Evolutionary conservation across 768 basidiomycete species (phyloP), one percentile per base, ranked within the genome.

Genomic region (Boletus huronensis): DNA sequence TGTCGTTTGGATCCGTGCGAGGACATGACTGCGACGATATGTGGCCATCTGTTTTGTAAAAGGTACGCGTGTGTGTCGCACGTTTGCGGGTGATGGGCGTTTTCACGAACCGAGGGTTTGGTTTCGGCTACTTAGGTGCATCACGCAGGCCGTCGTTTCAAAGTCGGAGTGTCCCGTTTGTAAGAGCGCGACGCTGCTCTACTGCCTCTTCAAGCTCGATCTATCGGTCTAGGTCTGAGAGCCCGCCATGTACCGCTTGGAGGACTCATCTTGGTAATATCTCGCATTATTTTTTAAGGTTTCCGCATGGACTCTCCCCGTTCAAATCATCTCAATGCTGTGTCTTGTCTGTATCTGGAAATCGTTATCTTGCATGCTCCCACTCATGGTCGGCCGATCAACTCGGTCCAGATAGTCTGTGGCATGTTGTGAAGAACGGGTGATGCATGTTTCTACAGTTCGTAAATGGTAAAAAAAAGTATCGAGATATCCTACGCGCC

Each of bases 11-110:
- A 83, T 49, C 74, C 76, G 1, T 81, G 80, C 49, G 74, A 77
- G 34, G 76, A 82, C 54, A 75, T 78, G 42, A 83, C 80, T 3
- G 82, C 78, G 21, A 83, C 80, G 5, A 79, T 82, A 67, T 85
- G 84, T 59, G 84, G 84, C 3, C 84, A 85, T 57, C 60, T 85
- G 17, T 85, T 85, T 58, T 85, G 84, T 59, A 75, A 80, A 51
- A 54, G 73, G 83, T 83, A 4, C 4, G 23, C 4, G 23, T 35
- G 43, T 6, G 23, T 34, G 16, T 35, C 23, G 6, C 21, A 29
- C 8, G 14, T 42, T 4, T 23, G 14, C 8, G n/a, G 23, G 11
- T 23, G 26, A 43, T 8, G 16, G 25, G 19, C 6, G 5, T 34
- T 31, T 31, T 47, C 3, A 17, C 9, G 31, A 35, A 34, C 31